These are phyloP conservation scores for Stellera chamaejasme DNA, from an alignment of 345 rosid species.

Conservation along the genomic window DNA sequence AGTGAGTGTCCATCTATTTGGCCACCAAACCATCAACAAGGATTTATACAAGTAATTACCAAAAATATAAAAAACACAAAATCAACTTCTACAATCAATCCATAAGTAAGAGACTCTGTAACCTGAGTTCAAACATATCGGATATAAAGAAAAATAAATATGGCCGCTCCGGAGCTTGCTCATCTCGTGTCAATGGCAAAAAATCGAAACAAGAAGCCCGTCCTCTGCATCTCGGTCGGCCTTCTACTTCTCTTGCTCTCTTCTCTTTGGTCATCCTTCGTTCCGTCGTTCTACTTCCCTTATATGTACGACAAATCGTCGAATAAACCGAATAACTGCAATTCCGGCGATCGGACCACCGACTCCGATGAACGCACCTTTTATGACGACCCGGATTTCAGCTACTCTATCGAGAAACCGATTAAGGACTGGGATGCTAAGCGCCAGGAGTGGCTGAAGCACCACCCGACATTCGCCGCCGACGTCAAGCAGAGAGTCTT, in stretches of 20 bases:
- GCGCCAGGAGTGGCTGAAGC: slow-evolving; percentile 47
- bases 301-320: neutral
- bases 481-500: slow-evolving; percentile 39
- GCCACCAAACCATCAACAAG: no score
- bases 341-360: slow-evolving; percentile 15
- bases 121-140: no score
- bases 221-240: slow-evolving; percentile 17
- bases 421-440: slow-evolving; percentile 68
- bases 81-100: no score
- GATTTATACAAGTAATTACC: no score
- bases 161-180: no score
- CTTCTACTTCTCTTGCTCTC: slow-evolving; percentile 48
- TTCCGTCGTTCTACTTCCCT: slow-evolving; percentile 13
- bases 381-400: slow-evolving; percentile 63
- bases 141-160: no score
- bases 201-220: neutral
- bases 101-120: no score
- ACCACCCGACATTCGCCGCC: slow-evolving; percentile 52
- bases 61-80: no score
- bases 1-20: no score
- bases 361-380: slow-evolving; percentile 52
- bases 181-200: no score
- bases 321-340: slow-evolving; percentile 4
- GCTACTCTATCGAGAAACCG: slow-evolving; percentile 48
- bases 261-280: slow-evolving; percentile 45